Base-by-base conservation (phyloP, 805 yeast genomes). In the Ogataea sp. region DNA sequence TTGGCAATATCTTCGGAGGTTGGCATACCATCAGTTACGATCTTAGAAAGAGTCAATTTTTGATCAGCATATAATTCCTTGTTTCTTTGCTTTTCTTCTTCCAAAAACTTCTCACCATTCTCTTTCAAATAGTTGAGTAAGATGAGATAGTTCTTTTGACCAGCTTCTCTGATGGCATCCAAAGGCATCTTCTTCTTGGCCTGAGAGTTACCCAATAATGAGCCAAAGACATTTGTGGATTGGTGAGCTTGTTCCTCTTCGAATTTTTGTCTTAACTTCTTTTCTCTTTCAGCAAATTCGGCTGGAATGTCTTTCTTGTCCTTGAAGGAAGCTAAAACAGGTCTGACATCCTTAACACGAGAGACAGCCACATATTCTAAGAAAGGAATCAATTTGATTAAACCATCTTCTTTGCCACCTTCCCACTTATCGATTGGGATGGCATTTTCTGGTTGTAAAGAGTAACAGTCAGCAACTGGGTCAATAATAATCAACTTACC, bases 401-500 rank as follows among this genome's bases (percentile, higher is more conserved):
- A 73, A 41, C 71, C 70, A 61, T 90, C 96, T 56, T 85, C 95
- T 26, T 83, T 72, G 45, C 67, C 66, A 47, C 99, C 99, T 39
- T 71, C 74, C 98, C 98, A 93, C 45, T 83, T 78, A 47, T 78
- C 70, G 61, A 87, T 65, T 43, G 86, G 79, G 46, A 93, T 75
- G n/a, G 95, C 90, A 61, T 93, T 93, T 52, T 89, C 96, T 2
- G 96, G 96, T 67, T 90, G 97, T 61, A 85, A 60, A 33, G 82
- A 71, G 54, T 75, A 80, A 30, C 83, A 70, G 32, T 80, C 83
- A 32, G 76, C 78, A 51, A 82, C 78, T 31, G 83, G 78, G 57
- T 94, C 98, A 43, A 93, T 64, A 43, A 83, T 74, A 40, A 94
- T 65, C 41, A 87, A 78, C 64, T 88, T 90, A 36, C 74, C 72